Base-by-base conservation (phyloP, 2,329 filamentous ascomycete species). In the Aureobasidium sp. region DNA sequence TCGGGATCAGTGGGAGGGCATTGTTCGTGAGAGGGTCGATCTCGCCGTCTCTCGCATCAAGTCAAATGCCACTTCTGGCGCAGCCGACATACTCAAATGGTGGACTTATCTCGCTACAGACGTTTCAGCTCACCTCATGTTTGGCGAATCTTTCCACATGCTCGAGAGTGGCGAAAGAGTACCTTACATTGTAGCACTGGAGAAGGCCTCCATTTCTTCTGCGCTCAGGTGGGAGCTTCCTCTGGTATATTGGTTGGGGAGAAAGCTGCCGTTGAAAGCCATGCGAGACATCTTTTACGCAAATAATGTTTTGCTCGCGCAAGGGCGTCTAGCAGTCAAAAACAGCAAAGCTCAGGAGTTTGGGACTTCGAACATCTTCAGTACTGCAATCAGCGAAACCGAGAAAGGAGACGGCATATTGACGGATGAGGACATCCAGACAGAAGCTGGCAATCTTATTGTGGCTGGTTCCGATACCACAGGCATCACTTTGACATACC, bases 61-160 rank as follows among this genome's bases (percentile, higher is more conserved):
- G 25, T 54, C 54, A 1, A 63, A 64, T 24, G 55, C 58, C 6
- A 59, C 42, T 45, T 41, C 65, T 63, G 68, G 68, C 12, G 27
- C 38, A 3, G 65, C 65, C 5, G 70, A 74, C 59, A 53, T 72
- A 4, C 51, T 70, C 41, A 67, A 69, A 47, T 73, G 71, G 71
- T 66, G 34, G 32, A 70, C 67, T 12, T 64, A 71, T 11, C 66
- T 72, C 62, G 66, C 70, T 6, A 65, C 65, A 0, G 71, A 73
- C 58, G 63, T 72, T 6, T 66, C 64, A 17, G 63, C 64, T 1
- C 60, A 69, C 42, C 55, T 73, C 4, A 64, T 65, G 34, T 72
- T 72, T 55, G 70, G 71, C 14, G 66, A 71, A 37, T 62, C 59
- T 1, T 71, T 73, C 52, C 58, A 63, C 5, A 71, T 70, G 61